Conservation (phyloP, 495 filamentous ascomycete genomes). For the Astrocystis sublimbata region DNA sequence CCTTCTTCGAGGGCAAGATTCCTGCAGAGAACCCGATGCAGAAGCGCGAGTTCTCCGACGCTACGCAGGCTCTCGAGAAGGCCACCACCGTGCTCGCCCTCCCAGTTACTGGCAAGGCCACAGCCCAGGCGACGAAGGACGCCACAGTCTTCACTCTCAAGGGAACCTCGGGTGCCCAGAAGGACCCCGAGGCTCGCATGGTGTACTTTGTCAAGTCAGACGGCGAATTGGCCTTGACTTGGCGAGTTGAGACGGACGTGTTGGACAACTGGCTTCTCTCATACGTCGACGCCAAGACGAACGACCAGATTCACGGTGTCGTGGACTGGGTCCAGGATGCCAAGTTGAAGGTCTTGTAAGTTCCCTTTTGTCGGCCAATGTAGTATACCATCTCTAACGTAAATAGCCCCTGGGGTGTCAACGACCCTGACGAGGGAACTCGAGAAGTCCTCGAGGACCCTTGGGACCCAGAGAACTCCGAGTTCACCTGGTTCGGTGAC, state of each 20-base stretch:
- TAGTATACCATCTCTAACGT: slow-evolving; percentile 22
- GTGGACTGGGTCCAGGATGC: slow-evolving; percentile 52
- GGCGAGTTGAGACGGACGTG: slow-evolving; percentile 53
- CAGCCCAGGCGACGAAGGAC: slow-evolving; percentile 33
- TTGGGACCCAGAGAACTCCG: slow-evolving; percentile 36
- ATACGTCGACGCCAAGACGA: slow-evolving; percentile 47
- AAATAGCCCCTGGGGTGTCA: slow-evolving; percentile 44
- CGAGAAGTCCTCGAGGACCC: slow-evolving; percentile 42
- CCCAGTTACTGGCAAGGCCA: slow-evolving; percentile 37
- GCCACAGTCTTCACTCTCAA: slow-evolving; percentile 39
- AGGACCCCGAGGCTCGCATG: slow-evolving; percentile 47
- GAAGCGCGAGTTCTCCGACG: slow-evolving; percentile 39
- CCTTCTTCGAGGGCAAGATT: slow-evolving; percentile 40
- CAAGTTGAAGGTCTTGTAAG: slow-evolving; percentile 45
- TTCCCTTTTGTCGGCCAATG: not conserved
- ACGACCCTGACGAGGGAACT: slow-evolving; percentile 45
- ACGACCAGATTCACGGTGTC: slow-evolving; percentile 42
- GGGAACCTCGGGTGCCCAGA: slow-evolving; percentile 38
- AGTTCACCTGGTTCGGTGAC: slow-evolving; percentile 46
- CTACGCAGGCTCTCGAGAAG: slow-evolving; percentile 36
- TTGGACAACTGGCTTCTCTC: slow-evolving; percentile 52
- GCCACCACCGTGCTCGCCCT: slow-evolving; percentile 36
- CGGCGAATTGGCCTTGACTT: slow-evolving; percentile 44
- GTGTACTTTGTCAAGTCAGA: slow-evolving; percentile 48
- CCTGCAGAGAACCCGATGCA: slow-evolving; percentile 32